Base-by-base conservation (phyloP, 1,284 basidiomycete genomes). In the Amylostereum areolatum region DNA sequence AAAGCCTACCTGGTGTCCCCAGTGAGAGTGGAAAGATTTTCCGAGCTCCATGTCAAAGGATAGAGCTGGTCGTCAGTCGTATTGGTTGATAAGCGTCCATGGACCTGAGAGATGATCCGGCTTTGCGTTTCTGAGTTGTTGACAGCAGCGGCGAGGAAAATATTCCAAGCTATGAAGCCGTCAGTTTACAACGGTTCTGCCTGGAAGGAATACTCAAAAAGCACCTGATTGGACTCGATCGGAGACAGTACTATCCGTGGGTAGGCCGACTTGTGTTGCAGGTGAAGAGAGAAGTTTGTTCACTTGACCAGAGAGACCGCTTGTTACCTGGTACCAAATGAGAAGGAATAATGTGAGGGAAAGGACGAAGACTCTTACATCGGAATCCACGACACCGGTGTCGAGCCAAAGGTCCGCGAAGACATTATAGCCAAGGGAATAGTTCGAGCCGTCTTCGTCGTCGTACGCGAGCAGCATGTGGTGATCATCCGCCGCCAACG, bases 351-450 rank as follows among this genome's bases (percentile, higher is more conserved):
- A n/a, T 8, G 8, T 35, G 33, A n/a, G 33, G n/a, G 33, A n/a
- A 35, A 35, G 33, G 8, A n/a, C 8, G 33, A 35, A 35, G n/a
- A 35, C 8, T 8, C n/a, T 8, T 27, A 43, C 41, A 43, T 12
- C 25, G n/a, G 12, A 18, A 11, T 43, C 41, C 8, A 43, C 41
- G n/a, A 43, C n/a, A 29, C 12, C 6, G 24, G 30, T 75, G 57
- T 47, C 63, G 63, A 43, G 41, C 41, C 41, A 43, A 18, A 8
- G 25, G 51, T 78, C 75, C 10, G 70, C 66, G 50, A 69, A 74
- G n/a, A 79, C 51, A 50, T 79, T 80, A 56, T 79, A 79, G 47
- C 72, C 63, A 25, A 73, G 46, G 0, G 67, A 65, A 62, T 63
- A 71, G 3, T 65, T 62, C n/a, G 41, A 43, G n/a, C n/a, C 3